phyloP scores from a whole-genome alignment of 371 early-diverging fungal species.

The Rhizomucor pusillus region DNA sequence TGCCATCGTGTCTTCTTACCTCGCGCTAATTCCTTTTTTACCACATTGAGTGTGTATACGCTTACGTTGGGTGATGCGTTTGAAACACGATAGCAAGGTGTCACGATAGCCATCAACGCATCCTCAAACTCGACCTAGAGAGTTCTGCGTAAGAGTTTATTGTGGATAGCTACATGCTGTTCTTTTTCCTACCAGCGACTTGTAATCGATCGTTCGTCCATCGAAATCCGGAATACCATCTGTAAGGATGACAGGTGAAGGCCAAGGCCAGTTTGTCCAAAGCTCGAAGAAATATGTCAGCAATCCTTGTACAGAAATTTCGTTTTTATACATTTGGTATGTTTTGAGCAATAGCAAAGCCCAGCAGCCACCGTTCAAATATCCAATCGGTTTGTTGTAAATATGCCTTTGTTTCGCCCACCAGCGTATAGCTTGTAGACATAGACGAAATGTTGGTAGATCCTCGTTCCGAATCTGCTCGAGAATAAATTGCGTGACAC shows the following conservation, averaged over 20 bases:
- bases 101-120: conserved; percentile 38
- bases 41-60: conserved; percentile 21
- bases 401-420: conserved; percentile 35
- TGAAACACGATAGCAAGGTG: conserved; percentile 39
- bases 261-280: conserved; percentile 43
- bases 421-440: conserved; percentile 30
- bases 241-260: conserved; percentile 29
- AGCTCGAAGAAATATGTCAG: conserved; percentile 24
- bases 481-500: conserved; percentile 25
- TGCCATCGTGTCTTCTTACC: conserved; percentile 17
- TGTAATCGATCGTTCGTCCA: conserved; percentile 10
- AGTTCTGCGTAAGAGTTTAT: not conserved
- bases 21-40: conserved; percentile 32
- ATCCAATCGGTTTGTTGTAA: conserved; percentile 37
- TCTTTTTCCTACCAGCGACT: conserved; percentile 12
- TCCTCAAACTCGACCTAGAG: conserved; percentile 20
- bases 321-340: conserved; percentile 13
- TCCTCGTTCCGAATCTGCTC: conserved; percentile 13
- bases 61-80: conserved; percentile 32
- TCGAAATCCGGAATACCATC: conserved; percentile 23
- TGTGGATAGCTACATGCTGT: not conserved
- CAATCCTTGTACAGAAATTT: conserved; percentile 2
- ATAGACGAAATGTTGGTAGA: conserved; percentile 12
- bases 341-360: conserved; percentile 31
- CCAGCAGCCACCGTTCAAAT: conserved; percentile 38